Percentiles rank a stretch among this genome's conserved stretches.
Evolutionary conservation across 2,329 filamentous ascomycete species (phyloP).

Genomic region (Aotearoamyces nothofagi): DNA sequence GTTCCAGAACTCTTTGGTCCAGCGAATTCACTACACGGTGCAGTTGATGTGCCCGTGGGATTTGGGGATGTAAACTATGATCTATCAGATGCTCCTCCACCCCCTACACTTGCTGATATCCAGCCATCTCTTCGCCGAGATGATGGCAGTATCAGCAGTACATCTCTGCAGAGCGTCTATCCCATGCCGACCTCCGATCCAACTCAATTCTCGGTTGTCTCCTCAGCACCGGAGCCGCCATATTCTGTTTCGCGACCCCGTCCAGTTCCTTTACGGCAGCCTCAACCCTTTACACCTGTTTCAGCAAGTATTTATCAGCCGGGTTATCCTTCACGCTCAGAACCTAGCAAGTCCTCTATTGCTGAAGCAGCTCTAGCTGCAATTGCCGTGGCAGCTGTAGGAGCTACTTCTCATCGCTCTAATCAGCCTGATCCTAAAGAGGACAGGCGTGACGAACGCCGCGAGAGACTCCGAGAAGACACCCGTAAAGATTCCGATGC

Average conservation of each 20-base stretch:
- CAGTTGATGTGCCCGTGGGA: constrained; percentile 38
- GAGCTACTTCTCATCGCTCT: constrained; percentile 22
- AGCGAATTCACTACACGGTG: constrained; percentile 42
- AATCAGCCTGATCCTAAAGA: background rate
- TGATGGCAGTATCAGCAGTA: constrained; percentile 23
- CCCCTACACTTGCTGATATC: constrained; percentile 2
- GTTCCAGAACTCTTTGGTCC: constrained; percentile 44
- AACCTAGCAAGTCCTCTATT: constrained; percentile 19
- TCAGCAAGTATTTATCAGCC: constrained; percentile 51
- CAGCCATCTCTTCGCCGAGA: constrained; percentile 4
- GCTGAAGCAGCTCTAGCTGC: constrained; percentile 31
- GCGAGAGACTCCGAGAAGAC: constrained; percentile 16
- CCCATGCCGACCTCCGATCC: constrained; percentile 54
- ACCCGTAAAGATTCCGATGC: background rate
- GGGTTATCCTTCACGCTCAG: constrained; percentile 18
- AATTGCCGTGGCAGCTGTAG: constrained; percentile 32
- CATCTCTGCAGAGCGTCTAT: constrained; percentile 46
- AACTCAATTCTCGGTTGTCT: constrained; percentile 36
- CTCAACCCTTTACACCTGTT: constrained; percentile 63
- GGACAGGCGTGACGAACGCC: background rate
- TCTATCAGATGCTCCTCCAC: constrained; percentile 3
- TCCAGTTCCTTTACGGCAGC: constrained; percentile 65
- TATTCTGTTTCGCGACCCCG: constrained; percentile 32
- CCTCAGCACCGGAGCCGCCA: constrained; percentile 25
- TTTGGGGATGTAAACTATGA: constrained; percentile 26